Evolutionary conservation across 371 early-diverging fungal species (phyloP), one percentile per base, ranked within the genome.

Genomic region (Encephalitozoon hellem): DNA sequence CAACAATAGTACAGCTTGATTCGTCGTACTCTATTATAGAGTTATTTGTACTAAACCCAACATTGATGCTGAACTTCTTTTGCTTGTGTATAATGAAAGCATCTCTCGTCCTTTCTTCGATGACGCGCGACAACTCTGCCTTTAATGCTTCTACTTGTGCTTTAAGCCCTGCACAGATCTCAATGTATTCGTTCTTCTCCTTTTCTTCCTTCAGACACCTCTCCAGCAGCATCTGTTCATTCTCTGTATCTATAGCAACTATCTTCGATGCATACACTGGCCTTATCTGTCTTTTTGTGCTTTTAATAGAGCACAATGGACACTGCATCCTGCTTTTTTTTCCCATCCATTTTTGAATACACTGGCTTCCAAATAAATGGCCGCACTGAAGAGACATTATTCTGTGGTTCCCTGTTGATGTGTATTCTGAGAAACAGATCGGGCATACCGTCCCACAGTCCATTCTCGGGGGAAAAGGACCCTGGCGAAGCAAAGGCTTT

Each of bases 341-440:
- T 15, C 55, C 67, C 21, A 70, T 67, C 81, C 77, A 77, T 28
- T 38, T 52, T 34, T 76, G 23, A 43, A 81, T 74, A 66, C 81
- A 81, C 41, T 70, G 47, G 38, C 64, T 18, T 23, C 81, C 81
- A 68, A 81, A 81, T 28, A 81, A 21, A 67, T 81, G 81, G 5
- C 81, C 81, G 65, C 81, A 81, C 65, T 77, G 72, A 26, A 81
- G 52, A 63, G 74, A 63, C 18, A 43, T 69, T 23, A 74, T 63
- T 51, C 76, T 69, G 42, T 81, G 81, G 32, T 30, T 45, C 9
- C 76, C 81, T 9, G 52, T 45, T 12, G 49, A 51, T n/a, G 81
- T 75, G 63, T 74, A 81, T 54, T 71, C 69, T 9, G 51, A 55
- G 38, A 71, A 75, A 68, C 81, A 81, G 26, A 81, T 81, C 41